Evolutionary conservation across 1,139 yeast species (phyloP).

Genomic region (Sugiyamaella xylanicola): DNA sequence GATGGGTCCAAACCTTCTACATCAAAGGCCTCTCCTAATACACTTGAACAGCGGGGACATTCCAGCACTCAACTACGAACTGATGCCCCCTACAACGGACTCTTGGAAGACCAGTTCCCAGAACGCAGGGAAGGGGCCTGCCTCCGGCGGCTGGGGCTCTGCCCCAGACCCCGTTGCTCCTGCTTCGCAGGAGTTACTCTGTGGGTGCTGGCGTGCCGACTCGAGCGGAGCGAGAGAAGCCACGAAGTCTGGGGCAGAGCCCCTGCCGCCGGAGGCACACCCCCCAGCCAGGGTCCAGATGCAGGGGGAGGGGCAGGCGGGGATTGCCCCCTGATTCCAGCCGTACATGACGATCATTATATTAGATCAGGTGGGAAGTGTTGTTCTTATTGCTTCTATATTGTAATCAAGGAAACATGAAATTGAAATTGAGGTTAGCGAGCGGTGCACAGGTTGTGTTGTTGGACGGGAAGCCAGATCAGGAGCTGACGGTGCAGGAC

Average conservation of each 20-base stretch:
- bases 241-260: background rate
- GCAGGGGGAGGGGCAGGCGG: background rate
- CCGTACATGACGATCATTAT: background rate
- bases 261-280: background rate
- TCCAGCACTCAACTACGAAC: too few relatives aligned
- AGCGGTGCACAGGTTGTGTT: conserved; percentile 30
- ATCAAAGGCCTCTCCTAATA: too few relatives aligned
- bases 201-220: background rate
- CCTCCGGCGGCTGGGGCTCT: background rate
- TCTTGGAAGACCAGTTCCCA: too few relatives aligned
- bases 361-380: background rate
- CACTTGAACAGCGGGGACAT: too few relatives aligned
- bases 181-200: background rate
- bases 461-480: conserved; percentile 33
- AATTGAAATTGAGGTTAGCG: conserved; percentile 34
- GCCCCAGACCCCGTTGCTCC: background rate
- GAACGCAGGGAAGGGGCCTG: too few relatives aligned
- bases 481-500: conserved; percentile 36
- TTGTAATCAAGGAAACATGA: conserved; percentile 28
- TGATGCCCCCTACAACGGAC: too few relatives aligned
- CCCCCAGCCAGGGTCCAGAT: background rate
- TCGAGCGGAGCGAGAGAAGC: background rate
- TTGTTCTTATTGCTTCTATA: background rate
- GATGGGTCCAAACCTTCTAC: too few relatives aligned
- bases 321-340: background rate